Evolutionary conservation across 2,329 filamentous ascomycete species (phyloP).

Genomic region (Ophiocordyceps australis): DNA sequence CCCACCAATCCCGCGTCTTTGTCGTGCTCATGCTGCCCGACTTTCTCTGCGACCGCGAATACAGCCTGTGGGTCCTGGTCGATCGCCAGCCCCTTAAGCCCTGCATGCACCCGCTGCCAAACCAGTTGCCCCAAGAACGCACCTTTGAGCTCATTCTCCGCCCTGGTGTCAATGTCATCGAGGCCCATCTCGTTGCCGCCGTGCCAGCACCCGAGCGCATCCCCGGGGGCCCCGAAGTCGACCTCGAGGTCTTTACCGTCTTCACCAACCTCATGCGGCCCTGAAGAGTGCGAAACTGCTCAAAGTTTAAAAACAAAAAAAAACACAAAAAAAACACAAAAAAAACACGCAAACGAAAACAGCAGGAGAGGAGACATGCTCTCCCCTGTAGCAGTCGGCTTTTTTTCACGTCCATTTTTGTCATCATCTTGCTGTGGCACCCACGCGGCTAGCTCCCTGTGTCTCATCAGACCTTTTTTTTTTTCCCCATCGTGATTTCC

Average conservation of each 20-base stretch:
- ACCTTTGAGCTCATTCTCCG: constrained; percentile 58
- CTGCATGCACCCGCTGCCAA: constrained; percentile 26
- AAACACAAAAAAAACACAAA: too few species aligned
- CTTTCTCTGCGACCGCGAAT: constrained; percentile 46
- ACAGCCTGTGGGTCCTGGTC: constrained; percentile 57
- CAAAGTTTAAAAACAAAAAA: too few species aligned
- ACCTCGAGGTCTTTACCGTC: constrained; percentile 63
- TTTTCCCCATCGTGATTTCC: too few species aligned
- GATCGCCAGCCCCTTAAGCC: constrained; percentile 45
- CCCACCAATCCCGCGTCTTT: constrained; percentile 51
- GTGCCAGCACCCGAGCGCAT: constrained; percentile 40
- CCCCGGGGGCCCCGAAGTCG: constrained; percentile 42
- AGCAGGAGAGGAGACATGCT: too few species aligned
- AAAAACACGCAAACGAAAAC: too few species aligned
- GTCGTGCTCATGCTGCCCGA: constrained; percentile 48
- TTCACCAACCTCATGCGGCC: constrained; percentile 49
- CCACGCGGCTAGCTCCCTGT: too few species aligned
- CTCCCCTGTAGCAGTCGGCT: too few species aligned
- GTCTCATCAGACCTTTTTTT: too few species aligned
- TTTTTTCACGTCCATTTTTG: too few species aligned
- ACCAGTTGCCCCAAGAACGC: constrained; percentile 40
- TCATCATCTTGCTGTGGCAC: too few species aligned
- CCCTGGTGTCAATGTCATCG: constrained; percentile 58
- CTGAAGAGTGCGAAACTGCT: too few species aligned
- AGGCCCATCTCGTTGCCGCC: constrained; percentile 60